A percentile compares a stretch with the other conserved stretches of the same genome.
Evolutionary conservation across 805 yeast genomes (phyloP).

Genomic region (Candida patagonica): DNA sequence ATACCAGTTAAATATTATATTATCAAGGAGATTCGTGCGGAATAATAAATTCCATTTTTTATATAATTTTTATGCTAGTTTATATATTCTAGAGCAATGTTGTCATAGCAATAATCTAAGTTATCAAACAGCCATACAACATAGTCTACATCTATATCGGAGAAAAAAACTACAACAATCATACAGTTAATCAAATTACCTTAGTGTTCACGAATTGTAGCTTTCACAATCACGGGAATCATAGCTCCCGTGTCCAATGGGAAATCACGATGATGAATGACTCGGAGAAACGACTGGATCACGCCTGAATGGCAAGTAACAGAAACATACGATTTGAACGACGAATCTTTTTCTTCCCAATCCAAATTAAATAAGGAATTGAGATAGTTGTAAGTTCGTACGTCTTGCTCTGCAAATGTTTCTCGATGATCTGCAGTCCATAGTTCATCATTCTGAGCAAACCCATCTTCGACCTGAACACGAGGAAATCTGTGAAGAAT

Average conservation of each 20-base stretch:
- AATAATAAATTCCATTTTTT: too few species aligned
- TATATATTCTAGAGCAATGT: too few species aligned
- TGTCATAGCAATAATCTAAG: too few species aligned
- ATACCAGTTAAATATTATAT: not conserved
- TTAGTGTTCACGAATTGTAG: constrained; percentile 4
- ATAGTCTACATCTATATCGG: too few species aligned
- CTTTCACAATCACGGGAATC: constrained; percentile 41
- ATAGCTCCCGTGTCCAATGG: constrained; percentile 47
- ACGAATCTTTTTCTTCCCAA: constrained; percentile 6
- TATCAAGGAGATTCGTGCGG: too few species aligned
- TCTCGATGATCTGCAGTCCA: constrained; percentile 40
- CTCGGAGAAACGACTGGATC: constrained; percentile 40
- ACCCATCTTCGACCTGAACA: constrained; percentile 36
- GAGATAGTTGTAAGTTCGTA: constrained; percentile 41
- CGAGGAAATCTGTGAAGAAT: constrained; percentile 36
- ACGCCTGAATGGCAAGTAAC: constrained; percentile 46
- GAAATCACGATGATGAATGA: constrained; percentile 39
- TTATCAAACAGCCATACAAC: too few species aligned
- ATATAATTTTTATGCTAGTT: too few species aligned
- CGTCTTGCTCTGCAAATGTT: constrained; percentile 29
- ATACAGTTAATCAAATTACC: too few species aligned
- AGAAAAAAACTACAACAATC: too few species aligned
- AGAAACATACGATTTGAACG: constrained; percentile 25
- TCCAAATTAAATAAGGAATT: constrained; percentile 32
- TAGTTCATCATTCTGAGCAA: constrained; percentile 39